These are phyloP conservation scores for Acanthamoeba sp. DNA, from an alignment of 208 protist species.

Conservation along the genomic window DNA sequence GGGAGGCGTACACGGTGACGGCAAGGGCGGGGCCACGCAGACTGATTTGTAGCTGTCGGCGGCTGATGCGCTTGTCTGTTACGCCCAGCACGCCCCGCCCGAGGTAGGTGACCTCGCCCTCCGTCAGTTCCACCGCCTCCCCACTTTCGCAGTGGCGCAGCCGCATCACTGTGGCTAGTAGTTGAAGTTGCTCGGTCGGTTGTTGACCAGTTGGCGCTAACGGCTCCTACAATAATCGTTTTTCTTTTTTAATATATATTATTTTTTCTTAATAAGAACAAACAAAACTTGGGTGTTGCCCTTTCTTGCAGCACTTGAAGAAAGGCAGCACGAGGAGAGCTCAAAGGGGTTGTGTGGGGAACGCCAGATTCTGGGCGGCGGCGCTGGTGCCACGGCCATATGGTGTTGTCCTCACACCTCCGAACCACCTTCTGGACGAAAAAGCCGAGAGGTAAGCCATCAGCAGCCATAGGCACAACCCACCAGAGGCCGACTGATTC, in stretches of 20 bases:
- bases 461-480: neutral
- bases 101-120: neutral
- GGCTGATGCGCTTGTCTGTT: neutral
- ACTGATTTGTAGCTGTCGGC: neutral
- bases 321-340: neutral
- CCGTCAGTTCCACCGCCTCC: neutral
- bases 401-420: constrained; percentile 16
- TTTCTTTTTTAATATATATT: no score
- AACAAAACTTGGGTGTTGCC: neutral
- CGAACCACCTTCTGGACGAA: neutral
- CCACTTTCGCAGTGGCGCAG: neutral
- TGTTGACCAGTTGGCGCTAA: no score
- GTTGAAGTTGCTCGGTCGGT: no score
- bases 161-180: neutral
- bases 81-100: neutral
- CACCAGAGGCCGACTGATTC: neutral
- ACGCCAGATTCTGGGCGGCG: no score
- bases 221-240: no score
- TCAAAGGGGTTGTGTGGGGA: neutral
- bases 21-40: constrained; percentile 1
- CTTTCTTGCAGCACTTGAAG: constrained; percentile 61
- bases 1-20: neutral
- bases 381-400: no score
- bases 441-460: no score
- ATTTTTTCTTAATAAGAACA: no score